These are phyloP conservation scores for Cladophialophora immunda DNA, from an alignment of 2,329 filamentous ascomycete genomes.

Conservation along the genomic window DNA sequence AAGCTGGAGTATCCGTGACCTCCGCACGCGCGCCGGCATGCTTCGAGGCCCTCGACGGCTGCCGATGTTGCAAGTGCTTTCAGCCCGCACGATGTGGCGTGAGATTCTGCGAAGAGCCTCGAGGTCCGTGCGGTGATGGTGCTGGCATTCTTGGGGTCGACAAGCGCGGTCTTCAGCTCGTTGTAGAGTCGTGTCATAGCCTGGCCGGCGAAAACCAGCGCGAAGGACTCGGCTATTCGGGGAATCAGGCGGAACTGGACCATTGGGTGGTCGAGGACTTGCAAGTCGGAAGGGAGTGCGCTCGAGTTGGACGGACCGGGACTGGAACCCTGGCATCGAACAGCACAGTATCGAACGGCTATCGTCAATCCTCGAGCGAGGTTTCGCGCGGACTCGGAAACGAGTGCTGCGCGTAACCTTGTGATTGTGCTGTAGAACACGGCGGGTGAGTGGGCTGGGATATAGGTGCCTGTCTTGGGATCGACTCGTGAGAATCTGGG, in stretches of 20 bases:
- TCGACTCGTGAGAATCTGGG: conserved; percentile 76
- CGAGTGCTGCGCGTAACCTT: conserved; percentile 76
- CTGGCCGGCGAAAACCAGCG: conserved; percentile 78
- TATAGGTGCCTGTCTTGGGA: conserved; percentile 71
- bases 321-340: conserved; percentile 80
- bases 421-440: conserved; percentile 80
- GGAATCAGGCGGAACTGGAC: conserved; percentile 77
- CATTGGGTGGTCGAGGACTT: conserved; percentile 81
- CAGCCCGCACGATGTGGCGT: conserved; percentile 78
- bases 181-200: conserved; percentile 77
- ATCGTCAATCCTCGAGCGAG: conserved; percentile 80
- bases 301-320: conserved; percentile 67
- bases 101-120: conserved; percentile 75
- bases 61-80: conserved; percentile 76
- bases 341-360: conserved; percentile 75
- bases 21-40: conserved; percentile 77
- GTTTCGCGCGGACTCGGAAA: conserved; percentile 74
- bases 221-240: conserved; percentile 75
- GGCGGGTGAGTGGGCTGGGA: conserved; percentile 70
- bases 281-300: conserved; percentile 65
- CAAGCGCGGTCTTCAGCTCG: conserved; percentile 73
- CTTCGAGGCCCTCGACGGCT: conserved; percentile 76
- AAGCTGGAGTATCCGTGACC: conserved; percentile 80
- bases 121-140: too few species aligned
- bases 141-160: conserved; percentile 44